Conservation (phyloP, 1,139 yeast genomes). For the Wickerhamomyces sp. region DNA sequence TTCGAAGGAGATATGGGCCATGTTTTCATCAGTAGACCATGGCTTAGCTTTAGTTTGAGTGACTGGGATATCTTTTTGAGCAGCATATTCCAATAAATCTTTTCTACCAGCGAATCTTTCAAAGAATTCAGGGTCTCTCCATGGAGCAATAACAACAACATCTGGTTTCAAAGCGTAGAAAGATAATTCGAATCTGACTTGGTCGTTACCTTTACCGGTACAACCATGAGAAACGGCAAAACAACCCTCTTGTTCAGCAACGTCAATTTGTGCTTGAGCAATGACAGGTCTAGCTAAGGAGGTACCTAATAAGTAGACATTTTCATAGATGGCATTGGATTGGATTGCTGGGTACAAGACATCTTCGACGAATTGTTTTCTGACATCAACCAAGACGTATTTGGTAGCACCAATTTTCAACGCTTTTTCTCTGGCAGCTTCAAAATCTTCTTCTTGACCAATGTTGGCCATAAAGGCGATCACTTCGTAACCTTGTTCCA, state of each 20-base stretch:
- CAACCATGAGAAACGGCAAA: conserved; percentile 98
- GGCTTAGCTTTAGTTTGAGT: conserved; percentile 98
- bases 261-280: conserved; percentile 96
- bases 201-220: conserved; percentile 99
- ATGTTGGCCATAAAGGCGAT: conserved; percentile 96
- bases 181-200: conserved; percentile 94
- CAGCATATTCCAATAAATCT: conserved; percentile 91
- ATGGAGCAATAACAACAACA: conserved; percentile 94
- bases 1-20: conserved; percentile 98
- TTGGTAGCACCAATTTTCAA: conserved; percentile 95
- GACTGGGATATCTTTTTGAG: conserved; percentile 85
- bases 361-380: conserved; percentile 90
- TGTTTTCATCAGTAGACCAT: conserved; percentile 98
- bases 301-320: conserved; percentile 92
- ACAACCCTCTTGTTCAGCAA: conserved; percentile 96
- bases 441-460: conserved; percentile 99
- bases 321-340: conserved; percentile 95
- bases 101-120: conserved; percentile 97
- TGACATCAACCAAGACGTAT: conserved; percentile 89
- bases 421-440: conserved; percentile 95
- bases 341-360: conserved; percentile 94
- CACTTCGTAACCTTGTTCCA: conserved; percentile 97
- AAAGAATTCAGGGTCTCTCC: conserved; percentile 96
- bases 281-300: conserved; percentile 98
- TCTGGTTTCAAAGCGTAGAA: conserved; percentile 98